A percentile compares a stretch with the other conserved stretches of the same genome.
Evolutionary conservation across 495 filamentous ascomycete genomes (phyloP).

Genomic region (Penicillium tannophilum): DNA sequence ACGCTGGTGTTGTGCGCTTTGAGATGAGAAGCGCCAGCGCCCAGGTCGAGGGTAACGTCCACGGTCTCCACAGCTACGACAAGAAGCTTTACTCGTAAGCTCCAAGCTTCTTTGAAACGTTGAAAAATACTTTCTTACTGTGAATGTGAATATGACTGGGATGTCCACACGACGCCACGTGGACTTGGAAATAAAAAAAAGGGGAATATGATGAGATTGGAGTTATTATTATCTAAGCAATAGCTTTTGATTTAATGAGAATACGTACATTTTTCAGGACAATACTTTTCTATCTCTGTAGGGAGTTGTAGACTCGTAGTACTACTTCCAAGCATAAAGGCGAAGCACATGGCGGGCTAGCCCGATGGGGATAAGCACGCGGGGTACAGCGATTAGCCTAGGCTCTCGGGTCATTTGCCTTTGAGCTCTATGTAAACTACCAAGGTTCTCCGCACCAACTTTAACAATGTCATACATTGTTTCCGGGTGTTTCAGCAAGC

Average conservation of each 20-base stretch:
- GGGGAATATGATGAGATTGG: constrained; percentile 32
- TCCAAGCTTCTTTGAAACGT: constrained; percentile 21
- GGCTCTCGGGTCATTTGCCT: constrained; percentile 25
- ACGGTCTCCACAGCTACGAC: constrained; percentile 95
- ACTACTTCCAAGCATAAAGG: neutral
- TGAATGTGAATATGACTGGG: constrained; percentile 29
- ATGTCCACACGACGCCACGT: constrained; percentile 36
- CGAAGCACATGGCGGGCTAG: constrained; percentile 24
- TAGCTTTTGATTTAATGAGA: constrained; percentile 33
- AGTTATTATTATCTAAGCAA: constrained; percentile 34
- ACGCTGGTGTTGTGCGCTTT: constrained; percentile 79
- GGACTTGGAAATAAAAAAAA: constrained; percentile 40
- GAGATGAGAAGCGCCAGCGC: constrained; percentile 93
- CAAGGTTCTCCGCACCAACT: constrained; percentile 1
- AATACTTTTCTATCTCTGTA: neutral
- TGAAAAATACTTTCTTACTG: constrained; percentile 20
- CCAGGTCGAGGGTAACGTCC: constrained; percentile 92
- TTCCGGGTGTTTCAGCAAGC: constrained; percentile 5
- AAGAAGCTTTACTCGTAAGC: constrained; percentile 95
- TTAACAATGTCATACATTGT: constrained; percentile 18
- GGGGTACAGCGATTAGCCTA: constrained; percentile 34
- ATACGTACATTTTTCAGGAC: constrained; percentile 10
- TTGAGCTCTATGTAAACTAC: constrained; percentile 19
- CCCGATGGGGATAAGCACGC: constrained; percentile 24
- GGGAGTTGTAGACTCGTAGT: neutral